Conservation (phyloP, 108 stramenopile genomes). For the Mediolabrus comicus region DNA sequence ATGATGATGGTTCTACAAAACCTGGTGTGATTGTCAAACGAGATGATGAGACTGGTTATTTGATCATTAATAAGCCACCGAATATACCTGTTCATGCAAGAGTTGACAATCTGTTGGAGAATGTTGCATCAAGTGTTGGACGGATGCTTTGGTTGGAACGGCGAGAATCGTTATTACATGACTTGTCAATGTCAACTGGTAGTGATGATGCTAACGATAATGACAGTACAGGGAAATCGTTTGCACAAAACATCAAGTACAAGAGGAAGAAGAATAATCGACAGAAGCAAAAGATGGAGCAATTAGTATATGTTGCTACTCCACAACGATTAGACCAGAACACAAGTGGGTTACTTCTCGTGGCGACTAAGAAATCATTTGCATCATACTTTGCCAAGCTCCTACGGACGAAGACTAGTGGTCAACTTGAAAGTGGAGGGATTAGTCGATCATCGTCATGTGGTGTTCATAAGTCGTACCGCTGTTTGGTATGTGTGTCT, state of each 20-base stretch:
- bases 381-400: slow-evolving; percentile 83
- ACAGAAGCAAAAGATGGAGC: slow-evolving; percentile 28
- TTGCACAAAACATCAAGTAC: not conserved
- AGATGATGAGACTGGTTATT: slow-evolving; percentile 49
- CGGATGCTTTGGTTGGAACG: slow-evolving; percentile 35
- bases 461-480: slow-evolving; percentile 70
- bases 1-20: not conserved
- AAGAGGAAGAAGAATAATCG: slow-evolving; percentile 16
- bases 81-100: slow-evolving; percentile 79
- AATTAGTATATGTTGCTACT: slow-evolving; percentile 56
- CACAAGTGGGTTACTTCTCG: slow-evolving; percentile 81
- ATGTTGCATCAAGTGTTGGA: slow-evolving; percentile 61
- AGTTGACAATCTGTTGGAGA: slow-evolving; percentile 84
- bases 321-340: slow-evolving; percentile 82
- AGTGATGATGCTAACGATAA: not conserved
- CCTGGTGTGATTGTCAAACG: slow-evolving; percentile 60
- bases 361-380: slow-evolving; percentile 73
- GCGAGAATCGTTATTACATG: not conserved
- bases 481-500: slow-evolving; percentile 73
- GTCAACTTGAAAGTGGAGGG: slow-evolving; percentile 13
- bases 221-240: not conserved
- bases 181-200: not conserved
- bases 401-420: slow-evolving; percentile 61
- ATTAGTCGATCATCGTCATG: slow-evolving; percentile 11
- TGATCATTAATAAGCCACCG: slow-evolving; percentile 78